These are phyloP conservation scores for Eucalyptus microcorys DNA, from an alignment of 345 rosid species.

Conservation along the genomic window DNA sequence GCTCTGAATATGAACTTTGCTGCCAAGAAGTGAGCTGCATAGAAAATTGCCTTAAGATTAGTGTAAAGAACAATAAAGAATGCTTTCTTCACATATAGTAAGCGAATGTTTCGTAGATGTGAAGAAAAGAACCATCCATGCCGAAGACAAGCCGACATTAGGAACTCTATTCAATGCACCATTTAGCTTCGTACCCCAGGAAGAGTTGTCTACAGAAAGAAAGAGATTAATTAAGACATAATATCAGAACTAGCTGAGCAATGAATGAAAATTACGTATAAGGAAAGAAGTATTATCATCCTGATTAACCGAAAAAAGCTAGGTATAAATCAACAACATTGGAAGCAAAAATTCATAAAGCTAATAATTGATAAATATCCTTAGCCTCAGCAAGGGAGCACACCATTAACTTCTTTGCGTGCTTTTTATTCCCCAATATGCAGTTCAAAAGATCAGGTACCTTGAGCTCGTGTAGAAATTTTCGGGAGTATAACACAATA, in stretches of 20 bases:
- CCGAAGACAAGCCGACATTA: not conserved
- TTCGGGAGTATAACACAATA: rapidly evolving
- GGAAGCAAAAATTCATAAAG: not conserved
- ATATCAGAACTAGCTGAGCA: not conserved
- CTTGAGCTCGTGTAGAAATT: no score
- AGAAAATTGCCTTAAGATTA: not conserved
- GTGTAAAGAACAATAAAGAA: not conserved
- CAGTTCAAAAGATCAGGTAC: not conserved
- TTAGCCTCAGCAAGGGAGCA: not conserved
- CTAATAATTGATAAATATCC: not conserved
- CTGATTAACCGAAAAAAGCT: rapidly evolving
- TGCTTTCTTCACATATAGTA: not conserved
- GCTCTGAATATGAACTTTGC: not conserved
- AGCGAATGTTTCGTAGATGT: not conserved
- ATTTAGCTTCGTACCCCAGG: not conserved
- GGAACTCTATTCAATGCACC: not conserved
- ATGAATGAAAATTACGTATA: not conserved
- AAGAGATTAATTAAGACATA: not conserved
- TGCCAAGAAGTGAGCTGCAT: not conserved
- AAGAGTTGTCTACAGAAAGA: not conserved
- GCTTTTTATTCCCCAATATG: not conserved
- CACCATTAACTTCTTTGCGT: not conserved
- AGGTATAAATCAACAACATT: not conserved
- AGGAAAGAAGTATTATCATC: not conserved
- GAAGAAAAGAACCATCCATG: not conserved